phyloP scores from a whole-genome alignment of 306 rosid genomes.

The Spatholobus suberectus region DNA sequence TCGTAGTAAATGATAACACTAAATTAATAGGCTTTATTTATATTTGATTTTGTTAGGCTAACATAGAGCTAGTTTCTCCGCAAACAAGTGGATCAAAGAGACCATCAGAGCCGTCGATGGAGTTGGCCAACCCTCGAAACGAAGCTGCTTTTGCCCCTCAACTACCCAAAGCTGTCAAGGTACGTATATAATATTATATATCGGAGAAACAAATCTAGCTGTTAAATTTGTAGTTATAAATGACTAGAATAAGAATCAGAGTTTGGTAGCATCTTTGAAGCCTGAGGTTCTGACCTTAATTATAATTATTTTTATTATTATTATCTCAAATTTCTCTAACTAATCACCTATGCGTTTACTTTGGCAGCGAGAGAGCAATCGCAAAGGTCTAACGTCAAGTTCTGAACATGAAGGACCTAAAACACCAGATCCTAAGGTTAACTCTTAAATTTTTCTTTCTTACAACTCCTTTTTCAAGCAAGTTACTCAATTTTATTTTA shows the following conservation, averaged over 20 bases:
- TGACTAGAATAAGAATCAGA: slow-evolving; percentile 22
- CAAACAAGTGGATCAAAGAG: slow-evolving; percentile 68
- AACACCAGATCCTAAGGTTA: slow-evolving; percentile 94
- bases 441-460: background rate
- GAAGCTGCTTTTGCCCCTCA: slow-evolving; percentile 53
- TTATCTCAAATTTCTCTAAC: background rate
- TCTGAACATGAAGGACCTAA: slow-evolving; percentile 97
- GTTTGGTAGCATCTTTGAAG: slow-evolving; percentile 45
- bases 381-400: slow-evolving; percentile 90
- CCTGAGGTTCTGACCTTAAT: slow-evolving; percentile 20
- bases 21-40: slow-evolving; percentile 3
- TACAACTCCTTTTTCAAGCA: background rate
- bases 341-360: slow-evolving; percentile 13
- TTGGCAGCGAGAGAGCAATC: slow-evolving; percentile 67
- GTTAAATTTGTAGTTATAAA: slow-evolving; percentile 7
- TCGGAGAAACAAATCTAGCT: background rate
- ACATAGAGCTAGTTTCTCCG: slow-evolving; percentile 57
- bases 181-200: background rate
- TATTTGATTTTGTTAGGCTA: slow-evolving; percentile 43
- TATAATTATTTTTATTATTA: background rate
- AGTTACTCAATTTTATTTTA: background rate
- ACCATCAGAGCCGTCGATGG: slow-evolving; percentile 69
- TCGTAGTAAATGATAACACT: background rate
- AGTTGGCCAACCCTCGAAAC: slow-evolving; percentile 66
- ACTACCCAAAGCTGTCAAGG: slow-evolving; percentile 71